Percentiles rank a stretch among this genome's conserved stretches.
Evolutionary conservation across 192 early-diverging fungal genomes (phyloP).

Genomic region (Coemansia sp.): DNA sequence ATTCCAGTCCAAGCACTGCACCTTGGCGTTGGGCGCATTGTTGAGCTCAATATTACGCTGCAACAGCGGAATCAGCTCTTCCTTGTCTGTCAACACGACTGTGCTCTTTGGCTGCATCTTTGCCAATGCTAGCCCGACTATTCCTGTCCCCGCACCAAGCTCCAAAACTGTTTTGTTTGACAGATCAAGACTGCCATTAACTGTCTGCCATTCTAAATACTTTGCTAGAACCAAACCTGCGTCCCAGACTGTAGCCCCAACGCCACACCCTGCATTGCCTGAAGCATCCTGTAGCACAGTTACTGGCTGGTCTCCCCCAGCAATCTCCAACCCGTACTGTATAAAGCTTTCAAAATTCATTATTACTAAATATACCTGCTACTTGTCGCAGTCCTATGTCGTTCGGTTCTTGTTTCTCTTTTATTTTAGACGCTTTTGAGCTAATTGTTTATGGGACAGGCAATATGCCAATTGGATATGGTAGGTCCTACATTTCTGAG

Average conservation of each 20-base stretch:
- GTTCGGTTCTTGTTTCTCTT: too few species aligned
- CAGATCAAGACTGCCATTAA: constrained; percentile 17
- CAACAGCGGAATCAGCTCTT: constrained; percentile 28
- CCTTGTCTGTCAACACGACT: constrained; percentile 34
- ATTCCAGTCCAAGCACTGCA: constrained; percentile 21
- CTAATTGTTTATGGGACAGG: too few species aligned
- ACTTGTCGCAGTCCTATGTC: too few species aligned
- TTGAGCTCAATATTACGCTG: constrained; percentile 34
- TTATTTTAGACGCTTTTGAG: too few species aligned
- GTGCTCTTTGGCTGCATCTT: constrained; percentile 22
- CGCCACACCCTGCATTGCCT: constrained; percentile 17
- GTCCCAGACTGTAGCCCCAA: constrained; percentile 47
- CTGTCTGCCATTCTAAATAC: constrained; percentile 30
- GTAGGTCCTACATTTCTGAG: too few species aligned
- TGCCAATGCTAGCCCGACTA: constrained; percentile 34
- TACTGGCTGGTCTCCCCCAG: constrained; percentile 8
- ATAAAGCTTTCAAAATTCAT: constrained; percentile 21
- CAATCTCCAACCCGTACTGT: constrained; percentile 29
- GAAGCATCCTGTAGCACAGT: constrained; percentile 35
- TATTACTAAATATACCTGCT: neutral
- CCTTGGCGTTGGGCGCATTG: constrained; percentile 6
- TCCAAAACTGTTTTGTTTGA: constrained; percentile 32
- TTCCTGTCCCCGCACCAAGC: constrained; percentile 37
- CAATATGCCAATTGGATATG: too few species aligned
- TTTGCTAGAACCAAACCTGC: constrained; percentile 35